A percentile compares a stretch with the other conserved stretches of the same genome.
phyloP scores from a whole-genome alignment of 495 filamentous ascomycete species.

The Hypoxylon fuscum region DNA sequence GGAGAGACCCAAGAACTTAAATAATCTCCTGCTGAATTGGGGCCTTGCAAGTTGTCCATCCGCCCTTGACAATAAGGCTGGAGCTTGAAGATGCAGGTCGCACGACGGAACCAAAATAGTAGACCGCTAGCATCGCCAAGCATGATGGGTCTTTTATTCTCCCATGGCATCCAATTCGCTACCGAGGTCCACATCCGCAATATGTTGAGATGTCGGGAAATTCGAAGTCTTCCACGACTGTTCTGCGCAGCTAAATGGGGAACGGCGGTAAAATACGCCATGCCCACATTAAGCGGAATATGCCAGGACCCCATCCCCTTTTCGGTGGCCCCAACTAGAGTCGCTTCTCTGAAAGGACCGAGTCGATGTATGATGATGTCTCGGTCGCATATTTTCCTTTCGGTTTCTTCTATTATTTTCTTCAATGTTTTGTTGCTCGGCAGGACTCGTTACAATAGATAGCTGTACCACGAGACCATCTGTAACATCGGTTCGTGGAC shows the following conservation, averaged over 20 bases:
- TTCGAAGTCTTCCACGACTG: constrained; percentile 31
- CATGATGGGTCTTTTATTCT: constrained; percentile 31
- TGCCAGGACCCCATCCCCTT: constrained; percentile 28
- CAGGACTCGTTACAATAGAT: constrained; percentile 25
- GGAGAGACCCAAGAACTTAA: constrained; percentile 5
- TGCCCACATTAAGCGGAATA: constrained; percentile 44
- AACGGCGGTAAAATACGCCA: constrained; percentile 43
- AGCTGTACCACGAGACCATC: constrained; percentile 38
- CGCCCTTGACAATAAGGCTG: constrained; percentile 33
- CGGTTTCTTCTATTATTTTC: constrained; percentile 1
- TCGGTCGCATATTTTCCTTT: constrained; percentile 34
- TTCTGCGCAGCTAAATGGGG: constrained; percentile 41
- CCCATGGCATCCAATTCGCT: constrained; percentile 36
- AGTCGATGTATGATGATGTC: constrained; percentile 44
- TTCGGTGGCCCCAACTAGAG: constrained; percentile 37
- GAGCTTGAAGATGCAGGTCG: constrained; percentile 24
- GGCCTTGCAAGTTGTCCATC: constrained; percentile 22
- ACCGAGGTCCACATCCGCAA: constrained; percentile 36
- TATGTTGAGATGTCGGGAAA: constrained; percentile 31
- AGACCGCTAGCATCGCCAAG: constrained; percentile 36
- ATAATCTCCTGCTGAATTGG: constrained; percentile 29
- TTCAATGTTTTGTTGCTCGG: constrained; percentile 4
- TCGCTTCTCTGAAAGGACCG: constrained; percentile 39
- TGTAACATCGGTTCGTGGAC: constrained; percentile 38
- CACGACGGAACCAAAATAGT: constrained; percentile 28